Percentiles rank a stretch among this genome's conserved stretches.
Conservation (phyloP, 176 grass and related monocot species). For the Zoysia japonica region DNA sequence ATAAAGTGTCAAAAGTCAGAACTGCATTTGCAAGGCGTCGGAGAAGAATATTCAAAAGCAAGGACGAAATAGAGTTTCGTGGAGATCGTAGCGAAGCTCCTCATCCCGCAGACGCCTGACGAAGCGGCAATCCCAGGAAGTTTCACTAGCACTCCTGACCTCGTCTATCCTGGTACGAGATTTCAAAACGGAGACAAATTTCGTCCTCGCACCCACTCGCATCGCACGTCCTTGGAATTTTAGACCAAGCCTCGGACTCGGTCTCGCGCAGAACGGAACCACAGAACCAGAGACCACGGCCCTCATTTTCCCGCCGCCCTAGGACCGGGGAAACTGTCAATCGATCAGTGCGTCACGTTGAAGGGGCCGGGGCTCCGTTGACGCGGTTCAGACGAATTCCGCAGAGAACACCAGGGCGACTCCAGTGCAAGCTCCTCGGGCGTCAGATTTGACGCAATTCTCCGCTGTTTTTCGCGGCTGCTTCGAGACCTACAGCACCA, state of each 20-base stretch:
- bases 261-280: not conserved
- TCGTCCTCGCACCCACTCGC: not conserved
- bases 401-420: conserved; percentile 33
- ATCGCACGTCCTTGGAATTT: not conserved
- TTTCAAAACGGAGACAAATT: not conserved
- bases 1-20: not conserved
- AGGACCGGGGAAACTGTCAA: conserved; percentile 13
- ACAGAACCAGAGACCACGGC: too few species aligned
- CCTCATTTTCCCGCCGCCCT: not conserved
- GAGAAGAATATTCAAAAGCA: not conserved
- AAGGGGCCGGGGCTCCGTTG: not conserved
- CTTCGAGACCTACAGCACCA: conserved; percentile 8
- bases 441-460: not conserved
- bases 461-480: conserved; percentile 24
- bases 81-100: not conserved
- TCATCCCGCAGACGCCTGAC: not conserved
- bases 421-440: not conserved
- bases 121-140: not conserved
- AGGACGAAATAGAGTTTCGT: not conserved
- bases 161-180: not conserved
- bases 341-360: not conserved
- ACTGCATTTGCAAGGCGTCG: not conserved
- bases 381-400: conserved; percentile 1
- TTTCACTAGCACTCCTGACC: not conserved
- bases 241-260: conserved; percentile 7